A percentile compares a stretch with the other conserved stretches of the same genome.
phyloP scores from a whole-genome alignment of 768 basidiomycete genomes.

The Leccinellum luteum region DNA sequence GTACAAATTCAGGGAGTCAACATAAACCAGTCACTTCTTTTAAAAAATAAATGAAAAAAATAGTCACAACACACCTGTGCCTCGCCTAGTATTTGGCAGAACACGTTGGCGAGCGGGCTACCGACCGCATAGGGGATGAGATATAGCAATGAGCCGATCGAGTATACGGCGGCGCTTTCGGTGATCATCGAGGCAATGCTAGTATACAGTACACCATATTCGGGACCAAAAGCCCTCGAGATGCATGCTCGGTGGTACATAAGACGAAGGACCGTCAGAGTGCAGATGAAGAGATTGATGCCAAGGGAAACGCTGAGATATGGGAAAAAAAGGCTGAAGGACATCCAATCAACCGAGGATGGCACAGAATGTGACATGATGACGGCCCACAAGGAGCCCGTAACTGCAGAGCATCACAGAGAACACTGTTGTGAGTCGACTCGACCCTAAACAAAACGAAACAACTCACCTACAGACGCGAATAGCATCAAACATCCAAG shows the following conservation, averaged over 20 bases:
- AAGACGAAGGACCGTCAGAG: conserved; percentile 31
- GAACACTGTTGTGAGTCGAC: not conserved
- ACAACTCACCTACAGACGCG: conserved; percentile 21
- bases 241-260: conserved; percentile 28
- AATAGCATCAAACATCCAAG: conserved; percentile 23
- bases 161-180: conserved; percentile 35
- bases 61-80: conserved; percentile 20
- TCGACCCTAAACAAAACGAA: not conserved
- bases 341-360: conserved; percentile 26
- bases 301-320: conserved; percentile 33
- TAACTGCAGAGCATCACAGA: conserved; percentile 14
- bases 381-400: conserved; percentile 29
- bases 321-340: conserved; percentile 30
- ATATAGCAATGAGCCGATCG: conserved; percentile 31
- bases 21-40: not conserved
- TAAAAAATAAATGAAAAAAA: too few species aligned
- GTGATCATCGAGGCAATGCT: conserved; percentile 34
- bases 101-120: conserved; percentile 26
- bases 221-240: conserved; percentile 25
- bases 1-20: not conserved
- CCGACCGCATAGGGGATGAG: conserved; percentile 25
- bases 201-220: conserved; percentile 27
- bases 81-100: conserved; percentile 30
- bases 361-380: conserved; percentile 26
- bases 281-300: conserved; percentile 31